Percentiles rank a stretch among this genome's conserved stretches.
Conservation (phyloP, 495 filamentous ascomycete genomes). For the Penicillium arizonense region DNA sequence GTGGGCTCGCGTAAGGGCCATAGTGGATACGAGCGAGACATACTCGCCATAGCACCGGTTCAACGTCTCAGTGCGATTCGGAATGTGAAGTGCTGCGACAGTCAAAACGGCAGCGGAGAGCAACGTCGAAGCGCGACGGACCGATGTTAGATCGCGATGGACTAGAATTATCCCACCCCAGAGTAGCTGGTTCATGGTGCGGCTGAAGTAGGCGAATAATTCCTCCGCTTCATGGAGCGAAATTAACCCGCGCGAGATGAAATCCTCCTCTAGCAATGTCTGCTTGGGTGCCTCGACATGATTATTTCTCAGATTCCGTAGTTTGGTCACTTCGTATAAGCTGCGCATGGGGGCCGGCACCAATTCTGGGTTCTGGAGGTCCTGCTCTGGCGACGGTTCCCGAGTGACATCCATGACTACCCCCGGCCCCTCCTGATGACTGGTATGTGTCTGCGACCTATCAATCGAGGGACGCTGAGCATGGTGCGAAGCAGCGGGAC, state of each 20-base stretch:
- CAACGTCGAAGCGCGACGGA: slow-evolving; percentile 48
- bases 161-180: slow-evolving; percentile 57
- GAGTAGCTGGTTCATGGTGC: slow-evolving; percentile 54
- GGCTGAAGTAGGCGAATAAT: slow-evolving; percentile 51
- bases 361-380: slow-evolving; percentile 44
- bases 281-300: slow-evolving; percentile 42
- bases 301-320: slow-evolving; percentile 51
- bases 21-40: slow-evolving; percentile 48
- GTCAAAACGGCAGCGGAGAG: slow-evolving; percentile 52
- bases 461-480: slow-evolving; percentile 26
- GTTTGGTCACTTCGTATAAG: slow-evolving; percentile 59
- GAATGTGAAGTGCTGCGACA: slow-evolving; percentile 53
- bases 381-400: slow-evolving; percentile 53
- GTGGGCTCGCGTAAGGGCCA: slow-evolving; percentile 49
- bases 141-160: slow-evolving; percentile 46
- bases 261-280: slow-evolving; percentile 50
- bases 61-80: slow-evolving; percentile 48
- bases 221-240: slow-evolving; percentile 50
- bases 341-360: slow-evolving; percentile 58
- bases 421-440: slow-evolving; percentile 29
- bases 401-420: slow-evolving; percentile 44
- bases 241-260: slow-evolving; percentile 49
- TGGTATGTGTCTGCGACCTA: slow-evolving; percentile 24
- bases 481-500: slow-evolving; percentile 32
- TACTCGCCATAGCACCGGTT: slow-evolving; percentile 53